Conservation (phyloP, 306 rosid species). For the Prunus padus region DNA sequence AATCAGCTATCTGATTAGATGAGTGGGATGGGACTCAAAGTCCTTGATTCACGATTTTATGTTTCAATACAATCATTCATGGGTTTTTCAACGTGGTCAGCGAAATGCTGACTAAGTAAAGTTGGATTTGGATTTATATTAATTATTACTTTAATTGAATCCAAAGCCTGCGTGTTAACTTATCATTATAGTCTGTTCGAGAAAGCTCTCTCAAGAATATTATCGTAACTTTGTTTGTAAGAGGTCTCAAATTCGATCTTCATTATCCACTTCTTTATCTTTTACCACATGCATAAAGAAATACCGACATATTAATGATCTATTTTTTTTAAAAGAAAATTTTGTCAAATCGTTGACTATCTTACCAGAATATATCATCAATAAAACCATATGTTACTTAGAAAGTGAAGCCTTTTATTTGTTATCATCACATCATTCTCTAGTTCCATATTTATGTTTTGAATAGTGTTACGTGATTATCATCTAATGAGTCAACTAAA, state of each 20-base stretch:
- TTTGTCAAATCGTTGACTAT: too few relatives aligned
- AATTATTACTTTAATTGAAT: neutral
- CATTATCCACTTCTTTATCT: too few relatives aligned
- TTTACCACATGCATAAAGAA: too few relatives aligned
- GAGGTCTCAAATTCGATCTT: too few relatives aligned
- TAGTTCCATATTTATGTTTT: neutral
- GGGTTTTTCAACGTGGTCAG: constrained; percentile 15
- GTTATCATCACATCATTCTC: neutral
- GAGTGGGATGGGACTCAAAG: constrained; percentile 6
- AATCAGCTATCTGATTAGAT: too few relatives aligned
- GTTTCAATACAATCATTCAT: constrained; percentile 6
- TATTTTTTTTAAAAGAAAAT: too few relatives aligned
- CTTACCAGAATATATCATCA: too few relatives aligned
- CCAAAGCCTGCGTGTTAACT: neutral
- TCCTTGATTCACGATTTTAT: constrained; percentile 19
- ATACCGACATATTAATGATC: too few relatives aligned
- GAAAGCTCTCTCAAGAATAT: neutral
- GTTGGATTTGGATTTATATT: neutral
- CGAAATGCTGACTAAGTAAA: constrained; percentile 6
- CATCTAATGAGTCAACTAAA: neutral
- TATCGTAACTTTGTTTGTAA: too few relatives aligned
- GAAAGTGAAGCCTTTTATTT: neutral
- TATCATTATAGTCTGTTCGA: neutral
- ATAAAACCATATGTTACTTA: neutral
- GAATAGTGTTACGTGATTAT: neutral